These are phyloP conservation scores for Arthroderma sp. DNA, from an alignment of 2,329 filamentous ascomycete species.

Conservation along the genomic window DNA sequence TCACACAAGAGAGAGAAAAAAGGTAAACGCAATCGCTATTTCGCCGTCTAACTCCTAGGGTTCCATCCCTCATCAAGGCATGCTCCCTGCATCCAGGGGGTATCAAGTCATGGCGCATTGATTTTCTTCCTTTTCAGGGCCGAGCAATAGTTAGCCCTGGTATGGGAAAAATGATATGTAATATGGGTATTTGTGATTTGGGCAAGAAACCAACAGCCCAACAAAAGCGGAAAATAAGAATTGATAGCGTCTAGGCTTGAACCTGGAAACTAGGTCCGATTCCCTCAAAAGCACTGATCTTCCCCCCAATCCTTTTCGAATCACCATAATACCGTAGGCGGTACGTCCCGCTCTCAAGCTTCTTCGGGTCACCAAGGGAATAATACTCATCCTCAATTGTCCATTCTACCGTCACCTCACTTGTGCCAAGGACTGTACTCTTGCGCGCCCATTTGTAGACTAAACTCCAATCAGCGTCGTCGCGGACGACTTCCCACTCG, in stretches of 20 bases:
- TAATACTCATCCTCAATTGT: conserved; percentile 51
- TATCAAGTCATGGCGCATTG: no score
- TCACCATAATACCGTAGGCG: conserved; percentile 76
- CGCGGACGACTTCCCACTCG: conserved; percentile 53
- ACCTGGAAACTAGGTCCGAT: conserved; percentile 39
- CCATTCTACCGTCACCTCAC: conserved; percentile 69
- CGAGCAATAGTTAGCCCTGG: no score
- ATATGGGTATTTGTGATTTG: no score
- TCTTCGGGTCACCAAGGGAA: conserved; percentile 20
- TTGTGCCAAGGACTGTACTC: conserved; percentile 56
- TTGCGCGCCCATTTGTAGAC: conserved; percentile 68
- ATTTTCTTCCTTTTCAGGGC: no score
- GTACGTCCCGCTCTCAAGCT: conserved; percentile 49
- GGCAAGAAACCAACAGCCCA: no score
- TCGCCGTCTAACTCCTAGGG: no score
- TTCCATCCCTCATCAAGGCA: no score
- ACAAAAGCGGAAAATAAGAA: no score
- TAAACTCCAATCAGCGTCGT: conserved; percentile 72
- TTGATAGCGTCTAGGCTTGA: background rate
- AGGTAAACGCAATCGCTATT: no score
- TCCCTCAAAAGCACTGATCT: conserved; percentile 56
- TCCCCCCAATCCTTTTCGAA: conserved; percentile 51
- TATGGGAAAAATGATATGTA: no score
- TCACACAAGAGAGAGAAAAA: no score
- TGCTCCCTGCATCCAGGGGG: no score